Evolutionary conservation across 163 green algal genomes (phyloP).

Genomic region (Chlamydomonas reinhardtii): DNA sequence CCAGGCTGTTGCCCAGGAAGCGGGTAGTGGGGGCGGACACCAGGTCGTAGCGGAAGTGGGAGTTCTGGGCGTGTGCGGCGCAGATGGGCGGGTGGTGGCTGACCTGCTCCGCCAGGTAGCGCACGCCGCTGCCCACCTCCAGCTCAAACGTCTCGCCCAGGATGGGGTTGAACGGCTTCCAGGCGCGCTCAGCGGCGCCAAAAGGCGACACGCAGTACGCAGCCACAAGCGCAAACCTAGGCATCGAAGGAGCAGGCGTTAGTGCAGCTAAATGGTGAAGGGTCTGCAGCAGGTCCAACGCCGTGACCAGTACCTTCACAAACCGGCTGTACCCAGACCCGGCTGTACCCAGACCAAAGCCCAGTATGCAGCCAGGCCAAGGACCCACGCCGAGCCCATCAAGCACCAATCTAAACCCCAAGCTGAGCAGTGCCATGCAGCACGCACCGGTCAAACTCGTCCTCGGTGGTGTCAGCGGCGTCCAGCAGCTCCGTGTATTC

Average conservation of each 20-base stretch:
- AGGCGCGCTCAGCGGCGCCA: conserved; percentile 88
- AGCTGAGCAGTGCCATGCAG: too few species aligned
- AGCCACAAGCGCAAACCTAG: conserved; percentile 86
- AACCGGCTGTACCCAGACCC: too few species aligned
- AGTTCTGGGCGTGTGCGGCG: conserved; percentile 89
- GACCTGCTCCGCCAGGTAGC: conserved; percentile 95
- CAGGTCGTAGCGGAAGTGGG: conserved; percentile 93
- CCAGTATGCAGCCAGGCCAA: too few species aligned
- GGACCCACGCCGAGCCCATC: too few species aligned
- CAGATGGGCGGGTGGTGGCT: conserved; percentile 95
- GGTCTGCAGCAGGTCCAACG: too few species aligned
- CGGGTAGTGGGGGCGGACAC: conserved; percentile 96
- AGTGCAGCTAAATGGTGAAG: too few species aligned
- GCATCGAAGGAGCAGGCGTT: not conserved
- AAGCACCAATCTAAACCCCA: too few species aligned
- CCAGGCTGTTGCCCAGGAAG: conserved; percentile 97
- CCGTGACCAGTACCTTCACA: too few species aligned
- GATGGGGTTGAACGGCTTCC: conserved; percentile 99
- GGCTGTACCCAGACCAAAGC: too few species aligned
- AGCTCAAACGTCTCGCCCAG: conserved; percentile 97
- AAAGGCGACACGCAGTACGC: conserved; percentile 94
- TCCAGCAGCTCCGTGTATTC: conserved; percentile 96
- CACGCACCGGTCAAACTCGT: conserved; percentile 82
- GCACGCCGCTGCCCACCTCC: conserved; percentile 75
- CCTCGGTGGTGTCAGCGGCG: conserved; percentile 79